A percentile compares a stretch with the other conserved stretches of the same genome.
These are phyloP conservation scores for Bruguiera sexangula DNA, from an alignment of 345 rosid genomes.

Conservation along the genomic window DNA sequence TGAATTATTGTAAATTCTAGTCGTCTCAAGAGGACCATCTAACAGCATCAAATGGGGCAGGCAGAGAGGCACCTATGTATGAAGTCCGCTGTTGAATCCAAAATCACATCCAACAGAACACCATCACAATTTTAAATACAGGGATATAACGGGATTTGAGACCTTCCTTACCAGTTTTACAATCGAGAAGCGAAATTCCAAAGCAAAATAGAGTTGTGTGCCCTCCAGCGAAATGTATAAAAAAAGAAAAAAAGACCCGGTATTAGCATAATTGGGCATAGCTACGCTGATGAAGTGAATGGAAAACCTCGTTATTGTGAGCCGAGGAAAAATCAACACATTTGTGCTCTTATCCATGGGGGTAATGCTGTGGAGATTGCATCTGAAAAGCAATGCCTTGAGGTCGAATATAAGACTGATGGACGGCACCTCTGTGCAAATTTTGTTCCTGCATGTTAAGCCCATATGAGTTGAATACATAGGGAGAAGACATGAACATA, in stretches of 20 bases:
- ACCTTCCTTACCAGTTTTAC: slow-evolving; percentile 23
- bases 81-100: not conserved
- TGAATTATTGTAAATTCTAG: slow-evolving; percentile 6
- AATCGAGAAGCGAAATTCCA: slow-evolving; percentile 20
- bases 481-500: slow-evolving; percentile 38
- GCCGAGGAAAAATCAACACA: slow-evolving; percentile 7
- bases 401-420: slow-evolving; percentile 36
- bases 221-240: not conserved
- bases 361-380: slow-evolving; percentile 42
- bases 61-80: not conserved
- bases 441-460: slow-evolving; percentile 41
- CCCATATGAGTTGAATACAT: slow-evolving; percentile 37
- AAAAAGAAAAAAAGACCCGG: not conserved
- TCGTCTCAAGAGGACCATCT: slow-evolving; percentile 19
- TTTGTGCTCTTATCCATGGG: slow-evolving; percentile 37
- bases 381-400: slow-evolving; percentile 44
- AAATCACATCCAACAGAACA: not conserved
- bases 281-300: slow-evolving; percentile 27
- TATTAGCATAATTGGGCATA: slow-evolving; percentile 8
- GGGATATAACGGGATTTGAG: slow-evolving; percentile 21
- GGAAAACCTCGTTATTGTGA: not conserved
- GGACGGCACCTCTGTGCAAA: slow-evolving; percentile 24
- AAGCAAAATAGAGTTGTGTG: slow-evolving; percentile 19
- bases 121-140: slow-evolving; percentile 12
- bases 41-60: slow-evolving; percentile 19